A percentile compares a stretch with the other conserved stretches of the same genome.
These are phyloP conservation scores for Termitomyces sp. DNA, from an alignment of 768 basidiomycete genomes.

Conservation along the genomic window DNA sequence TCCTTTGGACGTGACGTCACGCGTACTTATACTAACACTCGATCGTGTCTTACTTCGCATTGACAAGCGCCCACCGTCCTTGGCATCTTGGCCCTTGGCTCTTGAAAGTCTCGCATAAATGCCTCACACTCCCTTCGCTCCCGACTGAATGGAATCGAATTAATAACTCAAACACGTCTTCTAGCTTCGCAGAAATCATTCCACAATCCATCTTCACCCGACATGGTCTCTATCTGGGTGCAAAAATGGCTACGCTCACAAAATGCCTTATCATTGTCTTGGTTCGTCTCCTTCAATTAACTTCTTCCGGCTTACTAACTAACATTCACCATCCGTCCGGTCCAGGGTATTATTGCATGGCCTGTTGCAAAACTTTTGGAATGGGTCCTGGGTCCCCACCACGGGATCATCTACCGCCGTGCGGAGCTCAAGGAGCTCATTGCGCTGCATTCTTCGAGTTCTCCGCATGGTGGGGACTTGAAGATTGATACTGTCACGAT, in stretches of 20 bases:
- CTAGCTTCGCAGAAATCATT: conserved; percentile 86
- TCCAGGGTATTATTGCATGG: conserved; percentile 71
- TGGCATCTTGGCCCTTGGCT: background rate
- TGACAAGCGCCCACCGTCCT: background rate
- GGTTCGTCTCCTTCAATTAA: conserved; percentile 30
- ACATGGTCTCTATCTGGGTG: conserved; percentile 83
- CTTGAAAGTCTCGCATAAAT: background rate
- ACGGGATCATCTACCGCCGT: conserved; percentile 87
- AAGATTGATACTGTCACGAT: conserved; percentile 85
- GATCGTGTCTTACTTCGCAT: background rate
- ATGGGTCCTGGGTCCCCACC: conserved; percentile 71
- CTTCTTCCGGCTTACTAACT: background rate
- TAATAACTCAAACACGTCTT: background rate
- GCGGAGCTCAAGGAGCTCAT: conserved; percentile 87
- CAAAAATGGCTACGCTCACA: conserved; percentile 71
- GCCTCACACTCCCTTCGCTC: background rate
- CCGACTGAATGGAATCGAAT: background rate
- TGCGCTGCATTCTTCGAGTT: conserved; percentile 74
- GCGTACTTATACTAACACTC: background rate
- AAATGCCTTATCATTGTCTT: conserved; percentile 61
- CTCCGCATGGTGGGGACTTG: conserved; percentile 77
- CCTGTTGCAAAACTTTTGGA: conserved; percentile 83
- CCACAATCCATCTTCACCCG: conserved; percentile 91
- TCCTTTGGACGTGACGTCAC: background rate
- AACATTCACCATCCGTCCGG: background rate